These are phyloP conservation scores for Paraphoma chrysanthemicola DNA, from an alignment of 2,329 filamentous ascomycete species.

Conservation along the genomic window DNA sequence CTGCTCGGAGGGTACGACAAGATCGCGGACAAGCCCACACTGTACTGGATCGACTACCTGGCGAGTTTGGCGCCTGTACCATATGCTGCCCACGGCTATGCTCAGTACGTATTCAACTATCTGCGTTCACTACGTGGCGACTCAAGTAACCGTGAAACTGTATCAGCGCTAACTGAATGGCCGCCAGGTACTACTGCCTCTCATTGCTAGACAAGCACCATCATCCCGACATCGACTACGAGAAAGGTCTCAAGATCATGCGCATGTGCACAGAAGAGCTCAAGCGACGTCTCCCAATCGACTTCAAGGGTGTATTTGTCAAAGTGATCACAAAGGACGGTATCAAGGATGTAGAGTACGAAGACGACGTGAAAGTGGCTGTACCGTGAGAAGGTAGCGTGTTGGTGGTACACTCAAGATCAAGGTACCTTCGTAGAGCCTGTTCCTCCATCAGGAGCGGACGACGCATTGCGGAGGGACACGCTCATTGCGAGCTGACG, in stretches of 20 bases:
- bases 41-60: slow-evolving; percentile 98
- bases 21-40: slow-evolving; percentile 85
- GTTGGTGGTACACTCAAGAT: neutral
- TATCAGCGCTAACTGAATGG: neutral
- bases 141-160: neutral
- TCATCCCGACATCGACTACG: slow-evolving; percentile 88
- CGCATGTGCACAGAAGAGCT: slow-evolving; percentile 96
- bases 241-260: slow-evolving; percentile 89
- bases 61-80: slow-evolving; percentile 86
- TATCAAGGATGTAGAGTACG: slow-evolving; percentile 82
- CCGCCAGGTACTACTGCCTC: slow-evolving; percentile 87
- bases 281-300: slow-evolving; percentile 94
- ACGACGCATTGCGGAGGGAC: neutral
- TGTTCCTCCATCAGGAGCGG: too few species aligned
- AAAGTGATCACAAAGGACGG: slow-evolving; percentile 97
- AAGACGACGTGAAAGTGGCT: slow-evolving; percentile 77
- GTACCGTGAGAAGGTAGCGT: slow-evolving; percentile 55
- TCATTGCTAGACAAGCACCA: slow-evolving; percentile 99
- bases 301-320: slow-evolving; percentile 95
- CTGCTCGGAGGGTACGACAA: slow-evolving; percentile 92
- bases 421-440: neutral
- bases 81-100: slow-evolving; percentile 97
- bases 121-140: too few species aligned
- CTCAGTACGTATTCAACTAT: slow-evolving; percentile 70
- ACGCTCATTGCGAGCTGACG: slow-evolving; percentile 1